Conservation (phyloP, 2,329 filamentous ascomycete species). For the Apiospora koreana region DNA sequence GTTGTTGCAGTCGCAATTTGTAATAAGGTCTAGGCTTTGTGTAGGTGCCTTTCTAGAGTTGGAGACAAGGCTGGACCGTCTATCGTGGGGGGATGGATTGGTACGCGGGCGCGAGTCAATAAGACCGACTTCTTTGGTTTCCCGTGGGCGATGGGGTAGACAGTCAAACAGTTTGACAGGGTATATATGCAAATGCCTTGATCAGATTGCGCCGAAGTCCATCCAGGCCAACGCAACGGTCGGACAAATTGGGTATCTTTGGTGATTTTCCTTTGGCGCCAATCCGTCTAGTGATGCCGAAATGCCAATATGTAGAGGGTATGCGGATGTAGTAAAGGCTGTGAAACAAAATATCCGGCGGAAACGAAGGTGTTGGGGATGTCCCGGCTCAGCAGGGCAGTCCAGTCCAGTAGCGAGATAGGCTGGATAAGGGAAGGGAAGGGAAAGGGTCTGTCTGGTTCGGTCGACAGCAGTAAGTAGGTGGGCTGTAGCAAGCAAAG, state of each 20-base stretch:
- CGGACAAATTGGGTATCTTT: background rate
- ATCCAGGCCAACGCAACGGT: background rate
- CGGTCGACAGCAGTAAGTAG: background rate
- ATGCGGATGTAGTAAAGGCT: constrained; percentile 5
- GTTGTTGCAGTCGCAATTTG: constrained; percentile 1
- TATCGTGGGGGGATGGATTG: background rate
- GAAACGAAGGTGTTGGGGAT: constrained; percentile 8
- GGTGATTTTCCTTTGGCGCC: background rate
- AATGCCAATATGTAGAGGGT: background rate
- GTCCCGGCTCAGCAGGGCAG: background rate
- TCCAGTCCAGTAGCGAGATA: background rate
- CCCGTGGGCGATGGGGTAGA: background rate
- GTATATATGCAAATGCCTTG: background rate
- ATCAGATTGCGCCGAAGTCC: constrained; percentile 5
- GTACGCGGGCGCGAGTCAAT: background rate
- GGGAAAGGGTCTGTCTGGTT: constrained; percentile 8
- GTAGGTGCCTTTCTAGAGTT: background rate
- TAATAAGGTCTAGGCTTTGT: constrained; percentile 1
- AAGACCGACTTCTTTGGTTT: background rate
- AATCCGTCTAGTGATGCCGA: constrained; percentile 1
- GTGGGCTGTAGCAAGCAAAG: background rate
- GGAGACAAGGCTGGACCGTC: constrained; percentile 1
- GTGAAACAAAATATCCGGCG: background rate
- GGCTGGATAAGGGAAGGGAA: constrained; percentile 2
- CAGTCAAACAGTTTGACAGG: background rate